Percentiles rank a stretch among this genome's conserved stretches.
Conservation (phyloP, 352 stramenopile genomes). For the Saprolegnia parasitica region DNA sequence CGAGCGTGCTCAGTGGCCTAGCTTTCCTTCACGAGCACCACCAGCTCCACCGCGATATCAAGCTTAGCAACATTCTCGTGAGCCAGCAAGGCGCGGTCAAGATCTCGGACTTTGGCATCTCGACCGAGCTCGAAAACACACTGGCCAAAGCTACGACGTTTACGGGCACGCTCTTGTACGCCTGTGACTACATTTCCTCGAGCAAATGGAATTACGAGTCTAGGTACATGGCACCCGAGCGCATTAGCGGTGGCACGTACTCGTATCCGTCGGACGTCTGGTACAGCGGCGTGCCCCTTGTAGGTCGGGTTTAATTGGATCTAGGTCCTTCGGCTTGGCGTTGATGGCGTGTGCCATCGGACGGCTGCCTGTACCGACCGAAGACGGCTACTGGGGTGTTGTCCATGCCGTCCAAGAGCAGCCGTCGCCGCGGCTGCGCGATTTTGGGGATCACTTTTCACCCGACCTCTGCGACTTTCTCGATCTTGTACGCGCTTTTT, state of each 20-base stretch:
- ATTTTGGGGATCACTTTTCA: constrained; percentile 65
- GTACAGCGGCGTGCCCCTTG: constrained; percentile 21
- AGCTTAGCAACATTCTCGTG: constrained; percentile 93
- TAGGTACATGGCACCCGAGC: constrained; percentile 91
- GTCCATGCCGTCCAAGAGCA: constrained; percentile 79
- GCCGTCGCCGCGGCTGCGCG: constrained; percentile 53
- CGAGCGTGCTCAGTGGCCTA: constrained; percentile 74
- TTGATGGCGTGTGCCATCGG: constrained; percentile 86
- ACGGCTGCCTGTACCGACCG: constrained; percentile 70
- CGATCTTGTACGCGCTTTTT: constrained; percentile 32
- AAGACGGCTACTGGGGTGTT: constrained; percentile 87
- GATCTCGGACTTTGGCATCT: constrained; percentile 86
- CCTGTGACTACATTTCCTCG: neutral
- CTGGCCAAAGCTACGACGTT: constrained; percentile 86
- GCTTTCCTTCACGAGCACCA: constrained; percentile 85
- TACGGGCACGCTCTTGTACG: constrained; percentile 86
- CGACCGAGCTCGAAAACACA: constrained; percentile 71
- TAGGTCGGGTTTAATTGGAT: neutral
- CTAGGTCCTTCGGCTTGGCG: constrained; percentile 58
- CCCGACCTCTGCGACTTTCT: constrained; percentile 70
- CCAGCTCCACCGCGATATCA: constrained; percentile 93
- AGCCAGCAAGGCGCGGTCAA: constrained; percentile 77
- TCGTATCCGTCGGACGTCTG: constrained; percentile 82
- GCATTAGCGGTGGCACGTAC: constrained; percentile 88
- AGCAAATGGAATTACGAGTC: neutral